Conservation (phyloP, 352 stramenopile species). For the Phytophthora cactorum region DNA sequence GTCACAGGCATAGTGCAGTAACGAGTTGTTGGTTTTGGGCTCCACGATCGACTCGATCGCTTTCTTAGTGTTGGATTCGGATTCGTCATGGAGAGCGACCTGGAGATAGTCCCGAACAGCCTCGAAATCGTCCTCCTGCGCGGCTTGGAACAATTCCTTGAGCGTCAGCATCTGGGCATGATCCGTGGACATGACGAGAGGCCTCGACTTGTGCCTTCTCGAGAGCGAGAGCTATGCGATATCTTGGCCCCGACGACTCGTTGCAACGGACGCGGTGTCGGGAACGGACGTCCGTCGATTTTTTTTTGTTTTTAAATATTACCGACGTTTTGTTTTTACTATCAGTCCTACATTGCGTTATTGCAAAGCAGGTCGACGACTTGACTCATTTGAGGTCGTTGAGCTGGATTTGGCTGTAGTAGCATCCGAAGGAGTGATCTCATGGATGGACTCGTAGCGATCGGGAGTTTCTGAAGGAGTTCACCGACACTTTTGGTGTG, state of each 20-base stretch:
- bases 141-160: constrained; percentile 76
- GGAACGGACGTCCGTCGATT: constrained; percentile 1
- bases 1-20: constrained; percentile 83
- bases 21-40: constrained; percentile 70
- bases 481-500: constrained; percentile 51
- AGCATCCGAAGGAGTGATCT: constrained; percentile 71
- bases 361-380: constrained; percentile 57
- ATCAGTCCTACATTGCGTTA: not conserved
- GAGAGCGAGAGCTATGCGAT: constrained; percentile 10
- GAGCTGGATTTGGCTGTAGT: constrained; percentile 59
- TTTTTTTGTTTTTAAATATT: constrained; percentile 12
- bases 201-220: not conserved
- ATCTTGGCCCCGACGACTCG: constrained; percentile 17
- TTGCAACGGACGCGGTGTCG: constrained; percentile 20
- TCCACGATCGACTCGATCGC: constrained; percentile 56
- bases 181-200: constrained; percentile 15
- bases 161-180: constrained; percentile 40
- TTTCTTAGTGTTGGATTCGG: constrained; percentile 6
- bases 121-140: constrained; percentile 72
- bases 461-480: constrained; percentile 53
- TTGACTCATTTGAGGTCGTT: constrained; percentile 66
- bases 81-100: constrained; percentile 48
- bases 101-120: constrained; percentile 66
- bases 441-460: constrained; percentile 46
- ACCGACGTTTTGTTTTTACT: constrained; percentile 12